Base-by-base conservation (phyloP, 2,329 filamentous ascomycete genomes). In the Diaporthe eres region DNA sequence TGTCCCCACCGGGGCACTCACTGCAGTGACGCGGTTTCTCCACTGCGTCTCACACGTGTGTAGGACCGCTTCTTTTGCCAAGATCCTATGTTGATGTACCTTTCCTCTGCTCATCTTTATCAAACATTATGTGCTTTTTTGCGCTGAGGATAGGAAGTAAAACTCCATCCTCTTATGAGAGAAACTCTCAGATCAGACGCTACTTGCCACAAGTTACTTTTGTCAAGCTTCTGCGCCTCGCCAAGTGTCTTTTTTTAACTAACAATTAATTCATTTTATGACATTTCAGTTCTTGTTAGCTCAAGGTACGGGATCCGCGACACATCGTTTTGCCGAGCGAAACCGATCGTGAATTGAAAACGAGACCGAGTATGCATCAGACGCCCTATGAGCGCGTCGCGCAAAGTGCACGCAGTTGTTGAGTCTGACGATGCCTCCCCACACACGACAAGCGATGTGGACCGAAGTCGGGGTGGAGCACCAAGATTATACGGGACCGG, bases 391-490 rank as follows among this genome's bases (percentile, higher is more conserved):
- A 31, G 10, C 17, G 31, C 57, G 28, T 39, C 57, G 10, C 7
- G 57, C 9, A 37, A 8, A 13, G 7, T 3, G 12, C 28, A 37
- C 13, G 55, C 10, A 12, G 55, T 31, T 37, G 8, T n/a, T 37
- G 31, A n/a, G n/a, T 28, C 60, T 47, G 25, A 47, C 39, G n/a
- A 63, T 63, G n/a, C 39, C 15, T 47, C 39, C 25, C 34, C 60
- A 28, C n/a, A 44, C n/a, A 22, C 42, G 8, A 13, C 1, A 34
- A 8, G 25, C 60, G 39, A 34, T 22, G 60, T 65, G 60, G 60
- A 31, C 60, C 60, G 60, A 65, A 65, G 39, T 65, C 60, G 60
- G 60, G 25, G 60, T 65, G 60, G 60, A 65, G 60, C 42, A 22
- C 22, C n/a, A 31, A 55, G 13, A 31, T 12, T 28, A 5, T 15